Percentiles rank a stretch among this genome's conserved stretches.
Conservation (phyloP, 2,329 filamentous ascomycete genomes). For the Diaporthe helianthi region DNA sequence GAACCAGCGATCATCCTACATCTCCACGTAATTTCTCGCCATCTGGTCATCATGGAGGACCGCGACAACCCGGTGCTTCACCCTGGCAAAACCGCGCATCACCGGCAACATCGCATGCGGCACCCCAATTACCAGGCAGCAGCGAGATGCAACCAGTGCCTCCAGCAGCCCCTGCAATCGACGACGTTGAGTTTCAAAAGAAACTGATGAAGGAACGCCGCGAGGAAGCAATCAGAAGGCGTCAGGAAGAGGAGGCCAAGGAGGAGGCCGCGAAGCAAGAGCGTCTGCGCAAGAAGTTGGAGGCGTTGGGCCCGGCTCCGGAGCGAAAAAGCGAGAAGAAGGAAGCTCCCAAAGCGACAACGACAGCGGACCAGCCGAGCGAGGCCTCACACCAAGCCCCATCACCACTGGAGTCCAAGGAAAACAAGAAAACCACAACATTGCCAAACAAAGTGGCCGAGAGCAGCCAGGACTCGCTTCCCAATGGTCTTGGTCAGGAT, state of each 20-base stretch:
- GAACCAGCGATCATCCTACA: slow-evolving; percentile 57
- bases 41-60: slow-evolving; percentile 43
- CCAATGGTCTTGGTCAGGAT: slow-evolving; percentile 36
- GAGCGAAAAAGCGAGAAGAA: slow-evolving; percentile 66
- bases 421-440: slow-evolving; percentile 38
- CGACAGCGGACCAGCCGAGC: slow-evolving; percentile 39
- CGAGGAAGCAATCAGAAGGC: slow-evolving; percentile 72
- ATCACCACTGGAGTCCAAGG: slow-evolving; percentile 25
- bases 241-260: slow-evolving; percentile 71
- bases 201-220: slow-evolving; percentile 76
- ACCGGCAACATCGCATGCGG: slow-evolving; percentile 51
- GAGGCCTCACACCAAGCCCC: slow-evolving; percentile 29
- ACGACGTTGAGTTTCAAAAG: slow-evolving; percentile 69
- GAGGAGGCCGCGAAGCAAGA: slow-evolving; percentile 76
- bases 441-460: slow-evolving; percentile 30
- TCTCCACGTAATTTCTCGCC: slow-evolving; percentile 54
- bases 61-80: slow-evolving; percentile 42
- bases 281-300: slow-evolving; percentile 75
- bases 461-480: slow-evolving; percentile 31
- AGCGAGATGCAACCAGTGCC: slow-evolving; percentile 43
- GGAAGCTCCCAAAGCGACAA: slow-evolving; percentile 53
- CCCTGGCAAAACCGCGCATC: slow-evolving; percentile 53
- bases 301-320: slow-evolving; percentile 70
- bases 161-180: slow-evolving; percentile 47
- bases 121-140: slow-evolving; percentile 42